Evolutionary conservation across 116 monocot genomes (phyloP).

Genomic region (Phalaenopsis hybrid): DNA sequence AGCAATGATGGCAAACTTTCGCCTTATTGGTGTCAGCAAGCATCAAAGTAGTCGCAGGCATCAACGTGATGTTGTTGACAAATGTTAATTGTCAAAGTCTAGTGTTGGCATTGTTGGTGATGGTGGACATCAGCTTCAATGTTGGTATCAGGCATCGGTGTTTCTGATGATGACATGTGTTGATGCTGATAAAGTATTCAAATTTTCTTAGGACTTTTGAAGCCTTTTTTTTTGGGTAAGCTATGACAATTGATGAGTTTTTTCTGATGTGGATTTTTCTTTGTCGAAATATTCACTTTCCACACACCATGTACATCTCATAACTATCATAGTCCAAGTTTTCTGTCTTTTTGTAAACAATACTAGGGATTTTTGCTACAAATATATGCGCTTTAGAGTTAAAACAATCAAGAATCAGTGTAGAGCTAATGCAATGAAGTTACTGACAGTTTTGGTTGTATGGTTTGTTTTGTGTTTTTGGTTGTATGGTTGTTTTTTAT

Average conservation of each 20-base stretch:
- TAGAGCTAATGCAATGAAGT: neutral
- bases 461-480: neutral
- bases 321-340: neutral
- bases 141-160: neutral
- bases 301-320: neutral
- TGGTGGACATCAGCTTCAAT: no score
- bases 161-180: neutral
- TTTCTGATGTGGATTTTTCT: neutral
- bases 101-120: no score
- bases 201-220: neutral
- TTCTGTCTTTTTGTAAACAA: neutral
- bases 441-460: neutral
- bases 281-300: neutral
- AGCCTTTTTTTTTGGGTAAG: no score
- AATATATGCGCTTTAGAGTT: neutral
- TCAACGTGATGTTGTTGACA: no score
- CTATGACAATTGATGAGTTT: neutral
- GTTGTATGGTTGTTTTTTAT: neutral
- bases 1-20: no score
- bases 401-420: neutral
- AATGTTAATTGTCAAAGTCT: no score
- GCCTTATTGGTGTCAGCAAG: no score
- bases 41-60: no score
- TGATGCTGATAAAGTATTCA: no score
- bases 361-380: neutral